phyloP scores from a whole-genome alignment of 1,284 basidiomycete genomes.

The Tilletia horrida region DNA sequence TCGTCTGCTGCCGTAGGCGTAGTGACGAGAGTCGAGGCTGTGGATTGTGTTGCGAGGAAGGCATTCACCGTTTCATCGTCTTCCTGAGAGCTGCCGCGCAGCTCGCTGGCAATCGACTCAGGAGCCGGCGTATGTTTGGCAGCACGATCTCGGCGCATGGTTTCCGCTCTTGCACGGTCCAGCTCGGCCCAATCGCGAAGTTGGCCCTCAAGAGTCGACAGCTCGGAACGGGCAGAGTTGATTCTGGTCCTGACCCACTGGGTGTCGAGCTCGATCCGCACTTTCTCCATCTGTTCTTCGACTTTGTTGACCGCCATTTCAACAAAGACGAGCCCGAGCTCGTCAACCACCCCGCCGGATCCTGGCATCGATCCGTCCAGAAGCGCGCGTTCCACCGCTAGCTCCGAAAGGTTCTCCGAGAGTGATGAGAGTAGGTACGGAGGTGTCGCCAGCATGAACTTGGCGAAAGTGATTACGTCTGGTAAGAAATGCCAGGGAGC shows the following conservation, averaged over 20 bases:
- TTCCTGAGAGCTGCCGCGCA: conserved; percentile 21
- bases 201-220: background rate
- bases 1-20: background rate
- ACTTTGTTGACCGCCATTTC: conserved; percentile 63
- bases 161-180: conserved; percentile 27
- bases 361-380: conserved; percentile 54
- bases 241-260: conserved; percentile 25
- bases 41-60: background rate
- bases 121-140: background rate
- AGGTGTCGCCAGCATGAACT: conserved; percentile 94
- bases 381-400: conserved; percentile 62
- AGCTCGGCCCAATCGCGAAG: conserved; percentile 32
- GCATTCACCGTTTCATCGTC: conserved; percentile 7
- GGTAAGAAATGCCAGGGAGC: conserved; percentile 95
- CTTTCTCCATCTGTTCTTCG: conserved; percentile 45
- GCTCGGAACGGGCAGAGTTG: conserved; percentile 2
- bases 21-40: background rate
- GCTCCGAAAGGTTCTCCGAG: conserved; percentile 69
- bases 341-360: conserved; percentile 61
- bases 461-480: conserved; percentile 80
- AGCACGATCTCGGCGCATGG: background rate
- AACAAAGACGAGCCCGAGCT: conserved; percentile 76
- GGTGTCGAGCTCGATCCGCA: conserved; percentile 39
- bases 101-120: conserved; percentile 26
- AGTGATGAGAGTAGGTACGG: conserved; percentile 69